Conservation (phyloP, 2,329 filamentous ascomycete species). For the Stachybotrys chlorohalonatus region DNA sequence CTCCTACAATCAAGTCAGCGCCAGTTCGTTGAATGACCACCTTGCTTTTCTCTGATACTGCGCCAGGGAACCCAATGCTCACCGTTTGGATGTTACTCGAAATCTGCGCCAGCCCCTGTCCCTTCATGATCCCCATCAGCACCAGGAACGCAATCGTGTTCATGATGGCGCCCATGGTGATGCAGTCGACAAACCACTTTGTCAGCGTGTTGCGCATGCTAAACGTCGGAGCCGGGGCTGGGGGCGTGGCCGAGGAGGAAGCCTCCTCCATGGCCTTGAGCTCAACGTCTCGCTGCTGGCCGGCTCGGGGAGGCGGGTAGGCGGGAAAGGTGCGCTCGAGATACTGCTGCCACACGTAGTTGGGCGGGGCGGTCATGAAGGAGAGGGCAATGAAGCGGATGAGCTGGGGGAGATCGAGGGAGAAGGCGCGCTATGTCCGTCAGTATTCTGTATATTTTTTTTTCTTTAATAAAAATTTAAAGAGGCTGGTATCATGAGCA, state of each 20-base stretch:
- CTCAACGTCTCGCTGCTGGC: conserved; percentile 15
- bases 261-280: conserved; percentile 16
- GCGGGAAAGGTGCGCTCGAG: conserved; percentile 45
- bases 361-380: conserved; percentile 45
- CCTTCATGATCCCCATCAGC: conserved; percentile 38
- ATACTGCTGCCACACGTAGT: conserved; percentile 48
- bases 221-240: conserved; percentile 19
- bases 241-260: conserved; percentile 7
- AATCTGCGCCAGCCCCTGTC: conserved; percentile 26
- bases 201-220: conserved; percentile 31
- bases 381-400: conserved; percentile 45
- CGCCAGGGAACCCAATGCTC: conserved; percentile 1
- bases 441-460: neutral
- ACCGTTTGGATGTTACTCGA: conserved; percentile 27
- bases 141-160: conserved; percentile 37
- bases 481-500: too few species aligned
- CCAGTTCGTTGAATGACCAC: too few species aligned
- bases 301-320: conserved; percentile 14
- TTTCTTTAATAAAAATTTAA: neutral
- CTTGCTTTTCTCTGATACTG: too few species aligned
- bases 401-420: conserved; percentile 37
- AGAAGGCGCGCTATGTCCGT: conserved; percentile 21
- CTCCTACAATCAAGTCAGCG: conserved; percentile 17
- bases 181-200: conserved; percentile 44
- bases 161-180: conserved; percentile 34